Percentiles rank a stretch among this genome's conserved stretches.
Conservation (phyloP, 768 basidiomycete genomes). For the Lactarius psammicola region DNA sequence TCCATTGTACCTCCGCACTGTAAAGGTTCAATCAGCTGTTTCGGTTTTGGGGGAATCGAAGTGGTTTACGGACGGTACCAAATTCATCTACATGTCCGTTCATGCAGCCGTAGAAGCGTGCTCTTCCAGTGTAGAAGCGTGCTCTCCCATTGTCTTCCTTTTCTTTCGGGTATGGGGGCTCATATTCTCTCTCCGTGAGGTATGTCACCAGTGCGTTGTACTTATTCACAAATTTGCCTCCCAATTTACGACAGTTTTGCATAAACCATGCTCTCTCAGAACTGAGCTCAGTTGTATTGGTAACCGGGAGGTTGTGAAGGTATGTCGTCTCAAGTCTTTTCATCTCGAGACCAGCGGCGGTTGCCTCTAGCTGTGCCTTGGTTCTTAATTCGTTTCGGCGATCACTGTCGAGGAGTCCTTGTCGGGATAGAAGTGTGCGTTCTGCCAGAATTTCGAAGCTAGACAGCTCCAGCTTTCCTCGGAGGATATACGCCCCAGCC, state of each 20-base stretch:
- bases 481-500: conserved; percentile 28
- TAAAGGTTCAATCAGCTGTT: too few species aligned
- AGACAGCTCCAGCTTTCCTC: conserved; percentile 33
- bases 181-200: conserved; percentile 29
- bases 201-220: conserved; percentile 28
- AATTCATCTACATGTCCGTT: too few species aligned
- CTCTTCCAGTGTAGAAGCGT: too few species aligned
- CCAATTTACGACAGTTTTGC: conserved; percentile 31
- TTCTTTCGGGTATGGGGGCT: conserved; percentile 32
- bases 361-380: not conserved
- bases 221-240: conserved; percentile 29
- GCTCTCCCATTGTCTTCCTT: conserved; percentile 32
- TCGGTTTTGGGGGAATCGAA: too few species aligned
- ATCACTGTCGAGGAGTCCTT: not conserved
- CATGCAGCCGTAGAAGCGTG: too few species aligned
- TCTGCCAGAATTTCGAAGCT: conserved; percentile 30
- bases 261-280: conserved; percentile 33
- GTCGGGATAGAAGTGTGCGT: conserved; percentile 12
- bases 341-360: not conserved
- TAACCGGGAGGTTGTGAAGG: conserved; percentile 29
- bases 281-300: conserved; percentile 21
- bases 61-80: too few species aligned
- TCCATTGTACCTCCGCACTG: too few species aligned
- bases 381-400: not conserved
- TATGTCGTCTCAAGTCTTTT: conserved; percentile 22